These are phyloP conservation scores for Nigrospora osmanthi DNA, from an alignment of 2,329 filamentous ascomycete genomes.

Conservation along the genomic window DNA sequence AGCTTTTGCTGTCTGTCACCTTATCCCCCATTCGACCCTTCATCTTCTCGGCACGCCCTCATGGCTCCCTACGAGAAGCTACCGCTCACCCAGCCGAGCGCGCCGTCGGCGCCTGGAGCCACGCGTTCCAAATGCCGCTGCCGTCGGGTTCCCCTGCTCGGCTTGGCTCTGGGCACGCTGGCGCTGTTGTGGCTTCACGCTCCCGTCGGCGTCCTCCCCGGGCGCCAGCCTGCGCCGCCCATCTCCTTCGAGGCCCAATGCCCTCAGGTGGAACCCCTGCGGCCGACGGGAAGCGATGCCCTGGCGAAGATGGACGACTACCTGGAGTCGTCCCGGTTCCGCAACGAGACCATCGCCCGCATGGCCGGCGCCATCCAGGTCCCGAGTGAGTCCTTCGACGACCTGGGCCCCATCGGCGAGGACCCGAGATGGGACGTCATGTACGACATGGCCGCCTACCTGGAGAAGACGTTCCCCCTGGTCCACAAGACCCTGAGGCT, in stretches of 20 bases:
- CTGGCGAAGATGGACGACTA: slow-evolving; percentile 23
- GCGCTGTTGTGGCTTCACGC: not conserved
- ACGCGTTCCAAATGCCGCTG: not conserved
- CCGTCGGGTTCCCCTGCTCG: not conserved
- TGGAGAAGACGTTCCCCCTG: slow-evolving; percentile 42
- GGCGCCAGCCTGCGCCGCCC: not conserved
- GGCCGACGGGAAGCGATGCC: slow-evolving; percentile 14
- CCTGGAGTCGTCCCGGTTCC: slow-evolving; percentile 21
- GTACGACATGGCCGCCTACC: slow-evolving; percentile 40
- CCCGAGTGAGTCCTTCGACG: slow-evolving; percentile 46
- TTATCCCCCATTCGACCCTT: no score
- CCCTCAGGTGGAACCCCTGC: slow-evolving; percentile 23
- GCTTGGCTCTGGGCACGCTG: not conserved
- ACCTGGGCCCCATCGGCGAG: slow-evolving; percentile 42
- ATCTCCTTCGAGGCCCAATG: slow-evolving; percentile 14
- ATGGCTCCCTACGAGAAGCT: slow-evolving; percentile 1
- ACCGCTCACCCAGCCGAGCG: not conserved
- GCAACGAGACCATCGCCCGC: slow-evolving; percentile 21
- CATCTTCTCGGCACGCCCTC: no score
- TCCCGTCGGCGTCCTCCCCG: not conserved
- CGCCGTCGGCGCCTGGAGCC: not conserved
- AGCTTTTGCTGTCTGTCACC: no score
- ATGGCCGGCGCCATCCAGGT: slow-evolving; percentile 42
- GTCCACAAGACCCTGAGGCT: slow-evolving; percentile 38
- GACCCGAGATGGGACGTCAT: slow-evolving; percentile 55